Conservation (phyloP, 176 grass and related monocot species). For the Aegilops speltoides region DNA sequence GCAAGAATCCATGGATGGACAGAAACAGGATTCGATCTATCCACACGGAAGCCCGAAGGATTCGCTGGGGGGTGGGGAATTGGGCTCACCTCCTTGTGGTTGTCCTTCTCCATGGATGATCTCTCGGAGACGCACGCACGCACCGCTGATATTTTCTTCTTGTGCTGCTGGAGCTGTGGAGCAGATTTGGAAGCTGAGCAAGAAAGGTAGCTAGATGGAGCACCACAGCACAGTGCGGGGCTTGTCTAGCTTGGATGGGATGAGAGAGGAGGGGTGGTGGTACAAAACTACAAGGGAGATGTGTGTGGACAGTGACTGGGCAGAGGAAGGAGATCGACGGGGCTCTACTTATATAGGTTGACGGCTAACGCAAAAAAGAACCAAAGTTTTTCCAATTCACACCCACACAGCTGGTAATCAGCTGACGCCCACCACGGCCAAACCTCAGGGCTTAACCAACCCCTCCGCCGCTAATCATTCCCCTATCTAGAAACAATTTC, state of each 20-base stretch:
- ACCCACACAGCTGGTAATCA: slow-evolving; percentile 21
- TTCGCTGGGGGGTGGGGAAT: not conserved
- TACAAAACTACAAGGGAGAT: not conserved
- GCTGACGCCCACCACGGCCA: slow-evolving; percentile 23
- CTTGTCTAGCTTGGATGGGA: slow-evolving; percentile 16
- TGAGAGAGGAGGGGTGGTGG: not conserved
- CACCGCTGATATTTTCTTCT: too few species aligned
- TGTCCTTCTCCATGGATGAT: slow-evolving; percentile 78
- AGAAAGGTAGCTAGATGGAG: not conserved
- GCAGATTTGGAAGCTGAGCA: slow-evolving; percentile 15
- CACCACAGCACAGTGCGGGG: slow-evolving; percentile 28
- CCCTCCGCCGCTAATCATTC: not conserved
- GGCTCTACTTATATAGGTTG: slow-evolving; percentile 34
- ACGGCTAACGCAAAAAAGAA: not conserved
- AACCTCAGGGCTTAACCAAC: slow-evolving; percentile 19
- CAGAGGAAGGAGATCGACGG: not conserved
- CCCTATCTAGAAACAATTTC: too few species aligned
- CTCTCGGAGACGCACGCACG: not conserved
- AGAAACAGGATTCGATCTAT: not conserved
- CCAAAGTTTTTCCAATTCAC: not conserved
- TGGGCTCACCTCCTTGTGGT: slow-evolving; percentile 51
- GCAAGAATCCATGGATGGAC: not conserved
- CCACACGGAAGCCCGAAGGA: not conserved
- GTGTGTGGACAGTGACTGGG: slow-evolving; percentile 18
- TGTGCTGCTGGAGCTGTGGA: not conserved